Evolutionary conservation across 1,284 basidiomycete species (phyloP), one percentile per base, ranked within the genome.

Genomic region (Nidula niveotomentosa): DNA sequence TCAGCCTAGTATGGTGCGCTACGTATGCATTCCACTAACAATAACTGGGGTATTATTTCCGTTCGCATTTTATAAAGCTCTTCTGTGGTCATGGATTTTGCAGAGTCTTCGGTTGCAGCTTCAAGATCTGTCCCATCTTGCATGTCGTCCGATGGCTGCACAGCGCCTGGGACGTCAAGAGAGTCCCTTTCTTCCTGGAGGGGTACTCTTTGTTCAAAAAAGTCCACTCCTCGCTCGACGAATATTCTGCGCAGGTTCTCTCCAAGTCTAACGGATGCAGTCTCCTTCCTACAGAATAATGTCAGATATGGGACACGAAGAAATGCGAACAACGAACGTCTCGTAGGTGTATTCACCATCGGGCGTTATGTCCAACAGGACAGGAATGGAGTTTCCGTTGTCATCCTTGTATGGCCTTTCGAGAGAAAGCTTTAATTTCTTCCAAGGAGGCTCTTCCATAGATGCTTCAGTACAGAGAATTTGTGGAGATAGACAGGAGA

Each of bases 371-470:
- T 93, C 90, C 12, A 80, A 69, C 33, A 92, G 69, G n/a, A 77
- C 73, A 18, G 82, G 85, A 33, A 91, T 80, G 10, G 66, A 76
- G 44, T 81, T 72, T 10, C 85, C 88, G 43, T 78, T 70, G 58
- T 92, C 90, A 62, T 90, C 86, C 69, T 86, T 91, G 73, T 91
- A 91, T 0, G 88, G 89, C 47, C 83, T 76, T 66, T 93, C 90
- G 41, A 92, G 77, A 1, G 88, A 86, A 7, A 91, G 73, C 58
- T 74, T 85, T 36, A 84, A 74, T 54, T 78, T 76, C 65, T 81
- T 86, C 81, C 84, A 88, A 12, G 73, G 63, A 12, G 74, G 76
- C 53, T 78, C 76, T 37, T 72, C 63, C 64, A 64, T 58, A 18
- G n/a, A 51, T 58, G 52, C 34, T 23, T 23, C 34, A 15, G 48